These are phyloP conservation scores for Leptographium galeiforme DNA, from an alignment of 2,329 filamentous ascomycete genomes.

Conservation along the genomic window DNA sequence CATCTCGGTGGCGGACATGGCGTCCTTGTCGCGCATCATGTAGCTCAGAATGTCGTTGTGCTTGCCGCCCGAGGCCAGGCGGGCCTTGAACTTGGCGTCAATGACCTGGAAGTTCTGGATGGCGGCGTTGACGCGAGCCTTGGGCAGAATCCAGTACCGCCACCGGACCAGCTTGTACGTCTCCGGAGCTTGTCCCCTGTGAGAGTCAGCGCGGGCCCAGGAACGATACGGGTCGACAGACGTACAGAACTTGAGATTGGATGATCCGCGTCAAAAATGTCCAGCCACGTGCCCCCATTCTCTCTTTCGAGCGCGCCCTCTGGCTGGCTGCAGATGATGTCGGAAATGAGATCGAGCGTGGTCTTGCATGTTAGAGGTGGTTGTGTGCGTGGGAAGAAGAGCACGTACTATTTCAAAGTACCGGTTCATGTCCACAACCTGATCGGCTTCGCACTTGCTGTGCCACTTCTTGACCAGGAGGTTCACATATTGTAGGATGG, in stretches of 20 bases:
- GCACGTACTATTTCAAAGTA: background rate
- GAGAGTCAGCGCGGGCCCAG: background rate
- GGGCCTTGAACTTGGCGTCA: conserved; percentile 2
- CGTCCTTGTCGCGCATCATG: conserved; percentile 8
- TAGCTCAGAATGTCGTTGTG: conserved; percentile 11
- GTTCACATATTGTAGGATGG: conserved; percentile 23
- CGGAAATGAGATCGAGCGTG: background rate
- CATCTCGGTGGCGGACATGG: conserved; percentile 8
- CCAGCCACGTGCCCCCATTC: background rate
- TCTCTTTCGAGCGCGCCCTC: background rate
- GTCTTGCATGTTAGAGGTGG: background rate
- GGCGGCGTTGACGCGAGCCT: background rate
- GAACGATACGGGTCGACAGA: background rate
- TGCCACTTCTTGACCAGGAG: conserved; percentile 18
- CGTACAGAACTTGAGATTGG: background rate
- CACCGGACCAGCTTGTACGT: background rate
- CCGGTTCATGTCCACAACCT: background rate
- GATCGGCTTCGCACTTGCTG: conserved; percentile 11
- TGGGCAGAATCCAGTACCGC: background rate
- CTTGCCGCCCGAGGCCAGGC: background rate
- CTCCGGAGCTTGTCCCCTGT: background rate
- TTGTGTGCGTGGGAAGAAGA: background rate
- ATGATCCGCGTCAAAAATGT: background rate
- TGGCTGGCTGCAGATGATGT: background rate
- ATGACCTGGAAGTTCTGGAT: background rate